phyloP scores from a whole-genome alignment of 2,329 filamentous ascomycete species.

The Ceratocystiopsis minuta region DNA sequence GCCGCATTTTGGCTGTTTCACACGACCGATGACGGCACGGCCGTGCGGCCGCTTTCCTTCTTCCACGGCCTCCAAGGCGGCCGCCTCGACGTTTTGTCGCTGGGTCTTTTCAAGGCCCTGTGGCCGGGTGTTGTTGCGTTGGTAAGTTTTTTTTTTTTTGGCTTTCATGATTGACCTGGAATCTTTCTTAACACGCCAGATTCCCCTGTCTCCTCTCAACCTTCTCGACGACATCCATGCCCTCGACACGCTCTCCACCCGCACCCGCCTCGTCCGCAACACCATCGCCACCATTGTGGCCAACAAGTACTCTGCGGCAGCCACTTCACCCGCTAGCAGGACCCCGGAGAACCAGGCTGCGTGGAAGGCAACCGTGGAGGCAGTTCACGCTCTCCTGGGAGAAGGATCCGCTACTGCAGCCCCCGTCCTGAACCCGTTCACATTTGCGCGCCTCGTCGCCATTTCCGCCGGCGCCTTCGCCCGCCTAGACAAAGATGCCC shows the following conservation, averaged over 20 bases:
- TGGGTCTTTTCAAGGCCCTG: constrained; percentile 16
- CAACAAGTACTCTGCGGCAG: constrained; percentile 10
- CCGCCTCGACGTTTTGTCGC: constrained; percentile 9
- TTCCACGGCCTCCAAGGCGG: constrained; percentile 9
- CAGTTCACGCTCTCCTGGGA: constrained; percentile 2
- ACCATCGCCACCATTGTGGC: constrained; percentile 8
- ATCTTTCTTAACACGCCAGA: too few relatives aligned
- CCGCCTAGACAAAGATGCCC: constrained; percentile 18
- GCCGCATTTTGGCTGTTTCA: constrained; percentile 14
- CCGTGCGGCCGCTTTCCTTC: background rate
- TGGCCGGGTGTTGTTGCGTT: constrained; percentile 12
- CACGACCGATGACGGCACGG: background rate
- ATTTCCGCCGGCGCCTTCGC: constrained; percentile 15
- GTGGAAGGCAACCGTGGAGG: constrained; percentile 7
- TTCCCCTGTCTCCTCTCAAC: constrained; percentile 1
- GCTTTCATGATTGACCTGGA: too few relatives aligned
- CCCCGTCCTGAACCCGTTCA: constrained; percentile 1
- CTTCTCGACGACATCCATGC: constrained; percentile 7
- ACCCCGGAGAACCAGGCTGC: constrained; percentile 9
- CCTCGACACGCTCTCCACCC: constrained; percentile 6
- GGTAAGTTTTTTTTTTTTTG: constrained; percentile 8
- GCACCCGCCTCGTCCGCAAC: constrained; percentile 8
- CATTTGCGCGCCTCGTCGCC: constrained; percentile 12
- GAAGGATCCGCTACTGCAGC: too few relatives aligned
- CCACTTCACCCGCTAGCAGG: background rate